Evolutionary conservation across 202 grass and related monocot genomes (phyloP).

Genomic region (Panicum hallii): DNA sequence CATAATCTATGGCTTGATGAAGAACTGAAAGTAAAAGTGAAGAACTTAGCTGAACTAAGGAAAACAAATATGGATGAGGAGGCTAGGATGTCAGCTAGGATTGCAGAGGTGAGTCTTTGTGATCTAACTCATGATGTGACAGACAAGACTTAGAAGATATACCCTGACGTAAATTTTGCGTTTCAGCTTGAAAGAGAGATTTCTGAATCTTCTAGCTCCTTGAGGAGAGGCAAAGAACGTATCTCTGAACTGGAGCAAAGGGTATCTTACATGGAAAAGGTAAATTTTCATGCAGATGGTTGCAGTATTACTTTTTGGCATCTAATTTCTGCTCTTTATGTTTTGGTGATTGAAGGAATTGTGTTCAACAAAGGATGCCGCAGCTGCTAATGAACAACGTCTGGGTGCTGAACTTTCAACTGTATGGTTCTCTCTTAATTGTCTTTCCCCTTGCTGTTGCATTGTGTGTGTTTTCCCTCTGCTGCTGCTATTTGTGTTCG

Average conservation of each 20-base stretch:
- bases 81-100: constrained; percentile 77
- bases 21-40: constrained; percentile 77
- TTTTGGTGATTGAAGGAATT: constrained; percentile 72
- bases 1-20: constrained; percentile 90
- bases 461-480: background rate
- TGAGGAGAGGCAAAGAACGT: constrained; percentile 73
- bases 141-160: constrained; percentile 11
- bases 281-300: constrained; percentile 47
- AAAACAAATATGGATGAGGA: constrained; percentile 86
- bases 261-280: constrained; percentile 82
- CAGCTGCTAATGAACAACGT: constrained; percentile 79
- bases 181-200: constrained; percentile 91
- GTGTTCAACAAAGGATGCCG: constrained; percentile 70
- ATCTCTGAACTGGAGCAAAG: constrained; percentile 79
- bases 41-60: constrained; percentile 63
- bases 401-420: constrained; percentile 78
- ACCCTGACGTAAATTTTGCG: constrained; percentile 18
- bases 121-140: constrained; percentile 23
- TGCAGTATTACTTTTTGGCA: constrained; percentile 14
- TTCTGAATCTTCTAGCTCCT: constrained; percentile 69
- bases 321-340: constrained; percentile 52
- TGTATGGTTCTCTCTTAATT: constrained; percentile 47
- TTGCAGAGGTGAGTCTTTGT: constrained; percentile 66
- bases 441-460: background rate
- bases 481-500: background rate